Conservation (phyloP, 805 yeast species). For the Lipomyces chichibuensis region DNA sequence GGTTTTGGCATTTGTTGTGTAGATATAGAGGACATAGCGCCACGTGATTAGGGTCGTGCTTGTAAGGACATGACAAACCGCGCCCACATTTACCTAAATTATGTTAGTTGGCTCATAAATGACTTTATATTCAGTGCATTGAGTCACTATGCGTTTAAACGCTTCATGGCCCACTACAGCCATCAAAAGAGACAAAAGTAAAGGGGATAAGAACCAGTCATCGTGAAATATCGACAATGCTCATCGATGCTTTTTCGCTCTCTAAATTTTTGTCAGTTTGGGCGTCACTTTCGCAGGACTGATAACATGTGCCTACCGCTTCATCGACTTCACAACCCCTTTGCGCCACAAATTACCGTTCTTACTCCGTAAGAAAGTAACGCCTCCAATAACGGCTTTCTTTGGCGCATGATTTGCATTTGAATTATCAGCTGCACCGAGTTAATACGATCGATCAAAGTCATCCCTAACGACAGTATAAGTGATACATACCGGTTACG, state of each 20-base stretch:
- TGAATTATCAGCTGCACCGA: slow-evolving; percentile 8
- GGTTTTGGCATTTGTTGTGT: slow-evolving; percentile 52
- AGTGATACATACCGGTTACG: slow-evolving; percentile 10
- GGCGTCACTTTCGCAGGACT: background rate
- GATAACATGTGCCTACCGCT: slow-evolving; percentile 9
- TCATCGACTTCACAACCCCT: slow-evolving; percentile 30
- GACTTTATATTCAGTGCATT: slow-evolving; percentile 1
- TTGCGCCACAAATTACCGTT: slow-evolving; percentile 34
- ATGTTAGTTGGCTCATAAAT: background rate
- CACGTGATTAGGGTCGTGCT: slow-evolving; percentile 56
- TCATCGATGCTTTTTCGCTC: slow-evolving; percentile 29
- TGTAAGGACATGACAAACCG: slow-evolving; percentile 56
- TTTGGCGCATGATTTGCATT: slow-evolving; percentile 31
- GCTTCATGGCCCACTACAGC: background rate
- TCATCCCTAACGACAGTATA: background rate
- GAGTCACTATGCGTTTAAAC: background rate
- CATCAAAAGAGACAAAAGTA: slow-evolving; percentile 1
- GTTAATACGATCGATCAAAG: background rate
- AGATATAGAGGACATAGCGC: slow-evolving; percentile 59
- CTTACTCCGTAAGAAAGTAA: slow-evolving; percentile 37
- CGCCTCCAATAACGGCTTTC: slow-evolving; percentile 38
- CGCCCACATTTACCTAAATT: slow-evolving; percentile 56
- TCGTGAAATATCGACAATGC: slow-evolving; percentile 42
- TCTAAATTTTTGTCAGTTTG: background rate
- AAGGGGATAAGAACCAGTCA: slow-evolving; percentile 38